phyloP scores from a whole-genome alignment of 768 basidiomycete genomes.

The Mycena polygramma region DNA sequence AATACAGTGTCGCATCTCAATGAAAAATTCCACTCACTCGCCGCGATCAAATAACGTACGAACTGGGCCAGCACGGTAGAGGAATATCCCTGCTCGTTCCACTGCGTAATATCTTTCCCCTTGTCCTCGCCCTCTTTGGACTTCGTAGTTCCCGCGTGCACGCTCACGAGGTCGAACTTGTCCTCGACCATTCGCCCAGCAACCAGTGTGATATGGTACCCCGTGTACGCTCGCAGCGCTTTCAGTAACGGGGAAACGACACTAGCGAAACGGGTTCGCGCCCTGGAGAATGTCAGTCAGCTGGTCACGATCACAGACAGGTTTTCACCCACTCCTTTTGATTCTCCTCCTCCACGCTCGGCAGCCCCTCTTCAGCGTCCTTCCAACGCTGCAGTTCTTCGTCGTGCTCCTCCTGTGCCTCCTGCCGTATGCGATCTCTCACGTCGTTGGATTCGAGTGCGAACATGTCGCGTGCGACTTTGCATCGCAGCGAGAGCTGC shows the following conservation, averaged over 20 bases:
- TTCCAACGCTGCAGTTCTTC: neutral
- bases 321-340: conserved; percentile 10
- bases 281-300: neutral
- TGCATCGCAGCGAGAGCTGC: neutral
- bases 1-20: neutral
- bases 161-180: neutral
- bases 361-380: conserved; percentile 5
- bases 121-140: neutral
- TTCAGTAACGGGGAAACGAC: neutral
- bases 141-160: conserved; percentile 9
- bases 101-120: neutral
- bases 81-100: neutral
- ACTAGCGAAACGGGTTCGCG: neutral
- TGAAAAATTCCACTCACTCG: neutral
- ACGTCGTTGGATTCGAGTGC: neutral
- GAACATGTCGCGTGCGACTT: neutral
- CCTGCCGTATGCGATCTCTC: neutral
- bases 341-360: neutral
- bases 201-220: conserved; percentile 1
- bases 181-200: neutral
- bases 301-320: too few species aligned
- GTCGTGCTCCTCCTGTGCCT: conserved; percentile 2
- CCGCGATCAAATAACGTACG: neutral
- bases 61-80: neutral
- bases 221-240: conserved; percentile 6